Conservation (phyloP, 2,329 filamentous ascomycete genomes). For the Talaromyces albobiverticillius region DNA sequence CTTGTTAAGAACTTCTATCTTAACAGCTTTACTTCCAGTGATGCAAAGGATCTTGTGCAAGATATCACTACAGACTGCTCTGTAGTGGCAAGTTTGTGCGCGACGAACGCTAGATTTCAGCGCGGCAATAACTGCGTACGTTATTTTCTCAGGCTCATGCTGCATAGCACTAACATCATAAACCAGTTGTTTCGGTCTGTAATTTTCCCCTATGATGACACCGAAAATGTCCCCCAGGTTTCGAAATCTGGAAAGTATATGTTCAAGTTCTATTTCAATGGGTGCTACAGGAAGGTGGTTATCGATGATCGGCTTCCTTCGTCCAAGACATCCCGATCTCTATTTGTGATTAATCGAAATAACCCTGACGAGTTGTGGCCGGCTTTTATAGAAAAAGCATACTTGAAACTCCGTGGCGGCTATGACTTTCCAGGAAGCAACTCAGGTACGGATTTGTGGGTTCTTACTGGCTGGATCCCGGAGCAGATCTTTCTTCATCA, state of each 20-base stretch:
- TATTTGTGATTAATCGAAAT: constrained; percentile 83
- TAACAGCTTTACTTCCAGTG: constrained; percentile 26
- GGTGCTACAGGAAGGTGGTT: constrained; percentile 79
- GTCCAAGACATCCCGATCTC: constrained; percentile 63
- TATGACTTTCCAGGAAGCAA: constrained; percentile 99
- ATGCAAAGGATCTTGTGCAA: constrained; percentile 79
- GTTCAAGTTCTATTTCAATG: constrained; percentile 92
- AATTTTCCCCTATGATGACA: constrained; percentile 71
- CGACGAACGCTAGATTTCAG: constrained; percentile 67
- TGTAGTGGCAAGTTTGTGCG: constrained; percentile 91
- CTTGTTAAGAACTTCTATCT: constrained; percentile 50
- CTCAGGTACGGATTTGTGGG: constrained; percentile 90
- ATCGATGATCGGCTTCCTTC: constrained; percentile 91
- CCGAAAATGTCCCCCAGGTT: constrained; percentile 55
- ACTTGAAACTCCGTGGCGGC: constrained; percentile 88
- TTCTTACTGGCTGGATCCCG: constrained; percentile 92
- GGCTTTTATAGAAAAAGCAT: constrained; percentile 90
- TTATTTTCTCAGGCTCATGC: constrained; percentile 6
- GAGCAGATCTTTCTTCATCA: constrained; percentile 91
- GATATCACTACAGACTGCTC: constrained; percentile 96
- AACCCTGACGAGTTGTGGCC: constrained; percentile 86
- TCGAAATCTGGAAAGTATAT: constrained; percentile 87
- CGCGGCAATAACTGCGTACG: constrained; percentile 67
- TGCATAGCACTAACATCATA: not conserved
- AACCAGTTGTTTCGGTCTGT: constrained; percentile 65